Percentiles rank a stretch among this genome's conserved stretches.
Evolutionary conservation across 2,329 filamentous ascomycete genomes (phyloP).

Genomic region (Fusarium sp.): DNA sequence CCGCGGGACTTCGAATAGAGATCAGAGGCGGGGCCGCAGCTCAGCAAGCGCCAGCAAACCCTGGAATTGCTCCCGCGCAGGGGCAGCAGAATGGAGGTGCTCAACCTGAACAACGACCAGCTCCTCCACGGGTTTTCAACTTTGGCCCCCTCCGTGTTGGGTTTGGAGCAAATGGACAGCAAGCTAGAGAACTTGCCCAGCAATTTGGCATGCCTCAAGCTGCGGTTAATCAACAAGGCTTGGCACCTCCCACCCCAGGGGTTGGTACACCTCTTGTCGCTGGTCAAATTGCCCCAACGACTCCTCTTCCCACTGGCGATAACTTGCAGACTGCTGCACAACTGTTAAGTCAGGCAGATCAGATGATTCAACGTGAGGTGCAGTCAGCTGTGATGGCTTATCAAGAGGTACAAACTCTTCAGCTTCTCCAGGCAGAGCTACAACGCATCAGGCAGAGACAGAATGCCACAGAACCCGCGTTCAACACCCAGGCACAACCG

Average conservation of each 20-base stretch:
- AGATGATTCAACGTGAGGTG: slow-evolving; percentile 76
- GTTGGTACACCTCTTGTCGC: slow-evolving; percentile 30
- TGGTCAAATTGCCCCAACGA: slow-evolving; percentile 32
- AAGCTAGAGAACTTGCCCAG: slow-evolving; percentile 75
- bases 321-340: slow-evolving; percentile 62
- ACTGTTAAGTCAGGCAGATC: slow-evolving; percentile 75
- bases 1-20: slow-evolving; percentile 49
- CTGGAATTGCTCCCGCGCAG: slow-evolving; percentile 32
- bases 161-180: slow-evolving; percentile 77
- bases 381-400: slow-evolving; percentile 71
- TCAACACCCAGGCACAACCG: slow-evolving; percentile 37
- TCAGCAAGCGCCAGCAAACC: slow-evolving; percentile 44
- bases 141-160: slow-evolving; percentile 81
- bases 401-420: slow-evolving; percentile 76
- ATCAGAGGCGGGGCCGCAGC: slow-evolving; percentile 43
- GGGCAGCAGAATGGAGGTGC: slow-evolving; percentile 44
- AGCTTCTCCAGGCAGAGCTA: slow-evolving; percentile 75
- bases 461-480: slow-evolving; percentile 48
- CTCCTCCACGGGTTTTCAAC: slow-evolving; percentile 73
- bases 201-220: slow-evolving; percentile 64
- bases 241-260: slow-evolving; percentile 32
- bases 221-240: slow-evolving; percentile 43
- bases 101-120: slow-evolving; percentile 39
- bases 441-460: slow-evolving; percentile 70
- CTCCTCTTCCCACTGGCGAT: slow-evolving; percentile 45